These are phyloP conservation scores for Pichia sp. DNA, from an alignment of 1,139 yeast species.

Conservation along the genomic window DNA sequence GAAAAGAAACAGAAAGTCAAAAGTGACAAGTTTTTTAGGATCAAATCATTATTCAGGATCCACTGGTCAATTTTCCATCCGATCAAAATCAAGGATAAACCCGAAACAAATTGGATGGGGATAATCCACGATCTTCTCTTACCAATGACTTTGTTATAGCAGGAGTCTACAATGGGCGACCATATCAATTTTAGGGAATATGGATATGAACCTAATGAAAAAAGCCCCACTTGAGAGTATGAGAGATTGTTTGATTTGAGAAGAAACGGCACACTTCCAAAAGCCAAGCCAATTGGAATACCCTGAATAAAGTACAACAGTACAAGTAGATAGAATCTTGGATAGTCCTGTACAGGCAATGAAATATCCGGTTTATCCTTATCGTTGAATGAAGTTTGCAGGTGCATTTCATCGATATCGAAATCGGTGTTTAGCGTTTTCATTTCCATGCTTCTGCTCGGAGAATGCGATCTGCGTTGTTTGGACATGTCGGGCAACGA, in stretches of 20 bases:
- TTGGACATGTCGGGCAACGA: constrained; percentile 3
- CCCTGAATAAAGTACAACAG: constrained; percentile 81
- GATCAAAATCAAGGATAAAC: constrained; percentile 53
- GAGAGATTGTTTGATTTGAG: constrained; percentile 61
- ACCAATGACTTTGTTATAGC: constrained; percentile 61
- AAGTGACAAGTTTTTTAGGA: constrained; percentile 43
- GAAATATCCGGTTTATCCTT: neutral
- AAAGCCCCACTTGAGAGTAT: constrained; percentile 87
- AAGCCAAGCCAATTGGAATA: constrained; percentile 90
- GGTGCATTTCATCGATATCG: constrained; percentile 5
- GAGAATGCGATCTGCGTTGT: constrained; percentile 8
- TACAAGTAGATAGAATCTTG: constrained; percentile 66
- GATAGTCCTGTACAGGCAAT: constrained; percentile 43
- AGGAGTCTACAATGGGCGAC: constrained; percentile 94
- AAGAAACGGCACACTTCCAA: constrained; percentile 92
- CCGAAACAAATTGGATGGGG: constrained; percentile 78
- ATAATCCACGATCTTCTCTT: constrained; percentile 91
- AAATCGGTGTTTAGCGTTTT: constrained; percentile 3
- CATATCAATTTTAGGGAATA: constrained; percentile 85
- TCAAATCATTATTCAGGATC: constrained; percentile 34
- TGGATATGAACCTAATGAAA: constrained; percentile 90
- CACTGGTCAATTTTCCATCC: constrained; percentile 53
- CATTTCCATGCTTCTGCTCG: neutral
- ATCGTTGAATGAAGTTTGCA: constrained; percentile 2
- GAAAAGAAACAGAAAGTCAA: constrained; percentile 58